These are phyloP conservation scores for Chytridium lagenaria DNA, from an alignment of 371 early-diverging fungal species.

Conservation along the genomic window DNA sequence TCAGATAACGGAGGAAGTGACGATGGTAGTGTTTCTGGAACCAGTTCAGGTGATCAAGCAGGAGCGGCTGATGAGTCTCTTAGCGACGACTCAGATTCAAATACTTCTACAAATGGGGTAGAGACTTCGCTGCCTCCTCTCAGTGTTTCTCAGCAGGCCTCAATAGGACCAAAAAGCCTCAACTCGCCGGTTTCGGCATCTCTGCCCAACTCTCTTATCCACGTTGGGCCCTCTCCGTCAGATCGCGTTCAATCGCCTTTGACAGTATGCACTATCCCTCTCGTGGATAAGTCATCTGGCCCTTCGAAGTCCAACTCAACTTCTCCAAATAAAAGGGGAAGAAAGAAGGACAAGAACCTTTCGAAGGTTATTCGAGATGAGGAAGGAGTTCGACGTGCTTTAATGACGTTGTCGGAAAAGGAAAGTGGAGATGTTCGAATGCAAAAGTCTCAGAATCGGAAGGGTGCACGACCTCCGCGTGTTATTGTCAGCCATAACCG, in stretches of 20 bases:
- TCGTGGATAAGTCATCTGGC: constrained; percentile 6
- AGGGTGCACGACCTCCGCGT: constrained; percentile 38
- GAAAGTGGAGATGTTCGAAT: neutral
- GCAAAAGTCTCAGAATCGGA: neutral
- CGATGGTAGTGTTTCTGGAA: neutral
- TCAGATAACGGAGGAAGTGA: neutral
- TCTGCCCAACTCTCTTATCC: neutral
- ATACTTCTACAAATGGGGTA: neutral
- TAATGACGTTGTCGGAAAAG: constrained; percentile 12
- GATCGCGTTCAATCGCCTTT: constrained; percentile 1
- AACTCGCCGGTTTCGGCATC: neutral
- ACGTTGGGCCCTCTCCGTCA: constrained; percentile 13
- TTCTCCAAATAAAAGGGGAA: constrained; percentile 8
- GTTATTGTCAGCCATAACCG: constrained; percentile 43
- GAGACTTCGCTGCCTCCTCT: neutral
- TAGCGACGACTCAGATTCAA: neutral
- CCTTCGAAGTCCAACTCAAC: neutral
- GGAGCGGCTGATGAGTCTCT: neutral
- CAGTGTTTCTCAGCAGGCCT: neutral
- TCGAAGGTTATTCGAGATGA: constrained; percentile 17
- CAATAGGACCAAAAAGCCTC: neutral
- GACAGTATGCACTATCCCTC: constrained; percentile 8
- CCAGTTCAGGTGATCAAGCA: neutral
- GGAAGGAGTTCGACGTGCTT: constrained; percentile 4
- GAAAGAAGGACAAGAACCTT: constrained; percentile 23